Evolutionary conservation across 2,329 filamentous ascomycete species (phyloP).

Genomic region (Aureobasidium sp.): DNA sequence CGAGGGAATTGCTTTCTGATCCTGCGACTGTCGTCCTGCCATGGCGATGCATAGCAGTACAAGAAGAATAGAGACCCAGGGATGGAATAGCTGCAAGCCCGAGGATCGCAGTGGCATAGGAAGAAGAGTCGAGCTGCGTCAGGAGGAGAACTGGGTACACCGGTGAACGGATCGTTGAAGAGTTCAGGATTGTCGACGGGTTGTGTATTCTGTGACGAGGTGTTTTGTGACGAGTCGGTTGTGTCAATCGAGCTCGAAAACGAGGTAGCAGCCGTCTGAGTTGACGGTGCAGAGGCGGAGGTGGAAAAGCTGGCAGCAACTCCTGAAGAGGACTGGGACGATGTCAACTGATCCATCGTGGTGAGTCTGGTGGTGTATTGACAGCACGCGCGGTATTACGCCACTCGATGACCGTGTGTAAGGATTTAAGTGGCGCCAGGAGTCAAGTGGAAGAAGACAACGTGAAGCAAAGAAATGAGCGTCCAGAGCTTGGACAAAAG

Average conservation of each 20-base stretch:
- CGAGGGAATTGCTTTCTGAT: neutral
- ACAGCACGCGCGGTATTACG: neutral
- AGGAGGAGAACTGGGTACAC: neutral
- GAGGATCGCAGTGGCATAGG: neutral
- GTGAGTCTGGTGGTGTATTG: neutral
- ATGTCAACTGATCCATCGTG: neutral
- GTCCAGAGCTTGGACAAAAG: neutral
- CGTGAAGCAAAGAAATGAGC: neutral
- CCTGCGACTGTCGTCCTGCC: neutral
- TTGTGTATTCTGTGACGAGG: neutral
- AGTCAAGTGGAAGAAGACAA: neutral
- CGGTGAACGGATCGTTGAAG: slow-evolving; percentile 7
- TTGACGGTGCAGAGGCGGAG: neutral
- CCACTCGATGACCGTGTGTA: neutral
- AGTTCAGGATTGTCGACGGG: neutral
- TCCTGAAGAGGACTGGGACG: neutral
- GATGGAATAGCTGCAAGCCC: neutral
- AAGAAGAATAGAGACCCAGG: slow-evolving; percentile 2
- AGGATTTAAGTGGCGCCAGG: neutral
- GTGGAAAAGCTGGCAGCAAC: neutral
- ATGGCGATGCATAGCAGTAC: neutral
- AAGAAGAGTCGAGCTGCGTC: neutral
- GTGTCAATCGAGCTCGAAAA: neutral
- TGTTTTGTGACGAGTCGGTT: neutral
- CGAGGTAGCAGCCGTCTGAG: neutral